Base-by-base conservation (phyloP, 441 rosid genomes). In the Macaranga tanarius region DNA sequence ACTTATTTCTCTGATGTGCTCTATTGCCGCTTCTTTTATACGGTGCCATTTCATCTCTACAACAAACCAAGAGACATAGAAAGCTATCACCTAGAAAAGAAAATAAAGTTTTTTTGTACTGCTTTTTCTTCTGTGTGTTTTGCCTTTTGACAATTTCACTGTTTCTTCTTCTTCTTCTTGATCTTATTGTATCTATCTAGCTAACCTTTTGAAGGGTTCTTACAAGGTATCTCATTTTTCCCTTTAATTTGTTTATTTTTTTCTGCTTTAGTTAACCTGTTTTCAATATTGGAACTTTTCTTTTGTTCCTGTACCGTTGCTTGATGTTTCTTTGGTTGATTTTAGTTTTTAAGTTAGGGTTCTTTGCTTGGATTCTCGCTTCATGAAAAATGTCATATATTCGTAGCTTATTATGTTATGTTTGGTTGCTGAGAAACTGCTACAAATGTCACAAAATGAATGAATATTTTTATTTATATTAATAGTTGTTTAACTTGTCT, bases 211-310 rank as follows among this genome's bases (percentile, higher is more conserved):
- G n/a, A 38, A 67, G 23, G 25, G 58, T n/a, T 63, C 62, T 56
- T 75, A 45, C 72, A 11, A 79, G 84, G 84, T 84, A 75, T 76
- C 76, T 34, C 44, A 19, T 34, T 26, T 54, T 12, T 31, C 34
- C 57, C 11, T 23, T 10, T 31, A 26, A 8, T 44, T 65, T 65
- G n/a, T n/a, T n/a, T n/a, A n/a, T 73, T 65, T 59, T 56, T 62
- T 63, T 48, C 62, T 60, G 15, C 61, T 34, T 11, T 2, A 25
- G 12, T 62, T 47, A 23, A 2, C 25, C 6, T 23, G 62, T 56
- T 60, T 50, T 34, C 15, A 42, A 42, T 34, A 23, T 34, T 10
- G n/a, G 0, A 1, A 13, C 13, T 59, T 40, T 22, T 47, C 20
- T 6, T 38, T 57, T 31, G 34, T 0, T 62, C 10, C 55, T 62